These are phyloP conservation scores for Breviolum minutum DNA, from an alignment of 73 alveolate species.

Conservation along the genomic window DNA sequence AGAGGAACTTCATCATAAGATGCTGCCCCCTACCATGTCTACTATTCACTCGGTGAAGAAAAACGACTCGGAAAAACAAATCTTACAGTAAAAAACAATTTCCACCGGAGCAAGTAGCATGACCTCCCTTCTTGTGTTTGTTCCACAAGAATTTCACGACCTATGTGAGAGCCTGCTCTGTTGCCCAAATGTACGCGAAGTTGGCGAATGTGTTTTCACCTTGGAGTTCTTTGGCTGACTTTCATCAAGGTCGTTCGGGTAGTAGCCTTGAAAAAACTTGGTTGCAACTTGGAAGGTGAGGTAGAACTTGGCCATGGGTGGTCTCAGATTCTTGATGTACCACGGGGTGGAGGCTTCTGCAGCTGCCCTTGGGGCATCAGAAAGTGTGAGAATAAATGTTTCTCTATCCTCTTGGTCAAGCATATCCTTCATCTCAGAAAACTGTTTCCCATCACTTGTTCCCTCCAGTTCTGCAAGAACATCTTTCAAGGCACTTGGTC, in stretches of 20 bases:
- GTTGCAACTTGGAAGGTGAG: neutral
- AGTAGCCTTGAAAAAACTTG: neutral
- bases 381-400: neutral
- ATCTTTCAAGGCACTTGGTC: neutral
- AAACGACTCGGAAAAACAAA: too few species aligned
- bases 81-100: too few species aligned
- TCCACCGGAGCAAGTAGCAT: neutral
- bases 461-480: neutral
- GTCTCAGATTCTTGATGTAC: neutral
- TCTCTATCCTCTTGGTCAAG: neutral
- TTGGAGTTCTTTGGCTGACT: neutral
- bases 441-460: neutral
- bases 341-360: neutral
- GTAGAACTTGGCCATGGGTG: neutral
- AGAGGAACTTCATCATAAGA: neutral
- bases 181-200: neutral
- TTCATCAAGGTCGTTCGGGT: neutral
- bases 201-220: neutral
- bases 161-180: neutral
- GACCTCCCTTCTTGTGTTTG: neutral
- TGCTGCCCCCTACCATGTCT: too few species aligned
- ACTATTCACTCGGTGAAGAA: neutral
- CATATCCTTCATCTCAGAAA: neutral
- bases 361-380: neutral
- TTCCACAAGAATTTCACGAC: neutral